Evolutionary conservation across 345 rosid species (phyloP).

Genomic region (thale cress (Arabidopsis thaliana)): DNA sequence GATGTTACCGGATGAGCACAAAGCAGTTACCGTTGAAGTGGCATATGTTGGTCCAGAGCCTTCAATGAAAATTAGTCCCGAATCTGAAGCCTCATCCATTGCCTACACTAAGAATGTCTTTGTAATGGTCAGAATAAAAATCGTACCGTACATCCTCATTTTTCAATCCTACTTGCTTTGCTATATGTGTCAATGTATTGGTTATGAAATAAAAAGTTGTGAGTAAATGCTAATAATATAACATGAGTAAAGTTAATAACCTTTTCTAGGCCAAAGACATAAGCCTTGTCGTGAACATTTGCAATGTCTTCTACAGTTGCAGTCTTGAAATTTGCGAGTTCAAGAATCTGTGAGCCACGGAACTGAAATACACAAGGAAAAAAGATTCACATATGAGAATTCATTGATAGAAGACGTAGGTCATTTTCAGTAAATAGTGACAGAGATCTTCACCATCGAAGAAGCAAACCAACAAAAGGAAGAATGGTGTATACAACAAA

Average conservation of each 20-base stretch:
- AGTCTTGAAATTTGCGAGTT: slow-evolving; percentile 70
- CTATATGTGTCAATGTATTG: slow-evolving; percentile 8
- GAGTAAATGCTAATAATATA: neutral
- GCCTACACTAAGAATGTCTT: slow-evolving; percentile 56
- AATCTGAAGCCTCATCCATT: slow-evolving; percentile 72
- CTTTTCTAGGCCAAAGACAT: slow-evolving; percentile 86
- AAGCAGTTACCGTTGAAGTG: slow-evolving; percentile 68
- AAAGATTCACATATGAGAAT: neutral
- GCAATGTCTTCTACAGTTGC: slow-evolving; percentile 80
- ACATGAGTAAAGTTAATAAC: slow-evolving; percentile 45
- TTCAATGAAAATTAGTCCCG: slow-evolving; percentile 78
- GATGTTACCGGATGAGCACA: slow-evolving; percentile 23
- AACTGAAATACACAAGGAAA: slow-evolving; percentile 53
- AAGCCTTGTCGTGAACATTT: slow-evolving; percentile 77
- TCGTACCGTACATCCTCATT: slow-evolving; percentile 3
- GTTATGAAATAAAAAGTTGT: neutral
- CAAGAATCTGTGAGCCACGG: slow-evolving; percentile 69
- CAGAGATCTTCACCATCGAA: slow-evolving; percentile 2
- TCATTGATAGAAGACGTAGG: neutral
- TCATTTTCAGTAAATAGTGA: neutral
- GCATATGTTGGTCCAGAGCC: slow-evolving; percentile 97
- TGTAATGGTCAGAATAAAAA: slow-evolving; percentile 22
- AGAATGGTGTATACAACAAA: neutral
- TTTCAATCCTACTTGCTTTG: neutral
- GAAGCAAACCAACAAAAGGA: neutral